These are phyloP conservation scores for Cordyceps cicadae DNA, from an alignment of 2,329 filamentous ascomycete genomes.

Conservation along the genomic window DNA sequence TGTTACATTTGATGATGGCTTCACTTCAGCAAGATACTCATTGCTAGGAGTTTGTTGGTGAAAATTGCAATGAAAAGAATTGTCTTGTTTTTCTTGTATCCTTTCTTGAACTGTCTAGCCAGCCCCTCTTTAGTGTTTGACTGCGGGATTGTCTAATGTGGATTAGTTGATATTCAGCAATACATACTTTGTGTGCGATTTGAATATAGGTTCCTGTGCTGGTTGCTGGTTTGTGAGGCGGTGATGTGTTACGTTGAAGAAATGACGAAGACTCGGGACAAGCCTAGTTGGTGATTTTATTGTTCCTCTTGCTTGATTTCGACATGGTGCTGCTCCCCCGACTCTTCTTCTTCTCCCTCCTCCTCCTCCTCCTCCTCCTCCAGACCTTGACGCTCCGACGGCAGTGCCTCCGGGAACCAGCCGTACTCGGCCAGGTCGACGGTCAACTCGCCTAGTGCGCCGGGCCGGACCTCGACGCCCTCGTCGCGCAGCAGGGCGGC, in stretches of 20 bases:
- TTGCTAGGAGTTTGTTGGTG: slow-evolving; percentile 12
- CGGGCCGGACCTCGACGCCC: slow-evolving; percentile 39
- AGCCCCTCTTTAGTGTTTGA: slow-evolving; percentile 16
- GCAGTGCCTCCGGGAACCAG: slow-evolving; percentile 46
- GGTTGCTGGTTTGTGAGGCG: too few species aligned
- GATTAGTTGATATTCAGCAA: slow-evolving; percentile 6
- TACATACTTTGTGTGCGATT: background rate
- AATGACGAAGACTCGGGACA: too few species aligned
- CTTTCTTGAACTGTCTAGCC: slow-evolving; percentile 15
- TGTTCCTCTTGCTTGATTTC: background rate
- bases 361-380: background rate
- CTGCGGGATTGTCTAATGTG: slow-evolving; percentile 9
- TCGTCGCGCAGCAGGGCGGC: slow-evolving; percentile 42
- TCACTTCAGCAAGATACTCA: slow-evolving; percentile 11
- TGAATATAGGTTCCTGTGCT: background rate
- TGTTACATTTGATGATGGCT: slow-evolving; percentile 13
- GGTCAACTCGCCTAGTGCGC: slow-evolving; percentile 41
- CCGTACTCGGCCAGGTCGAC: slow-evolving; percentile 45
- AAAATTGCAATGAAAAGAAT: slow-evolving; percentile 9
- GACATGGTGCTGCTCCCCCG: background rate
- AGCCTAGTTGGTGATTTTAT: too few species aligned
- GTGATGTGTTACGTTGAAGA: too few species aligned
- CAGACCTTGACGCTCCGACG: slow-evolving; percentile 29
- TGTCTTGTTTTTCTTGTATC: background rate
- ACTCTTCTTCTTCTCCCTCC: background rate